Base-by-base conservation (phyloP, 108 stramenopile species). In the Aureococcus anophagefferens region DNA sequence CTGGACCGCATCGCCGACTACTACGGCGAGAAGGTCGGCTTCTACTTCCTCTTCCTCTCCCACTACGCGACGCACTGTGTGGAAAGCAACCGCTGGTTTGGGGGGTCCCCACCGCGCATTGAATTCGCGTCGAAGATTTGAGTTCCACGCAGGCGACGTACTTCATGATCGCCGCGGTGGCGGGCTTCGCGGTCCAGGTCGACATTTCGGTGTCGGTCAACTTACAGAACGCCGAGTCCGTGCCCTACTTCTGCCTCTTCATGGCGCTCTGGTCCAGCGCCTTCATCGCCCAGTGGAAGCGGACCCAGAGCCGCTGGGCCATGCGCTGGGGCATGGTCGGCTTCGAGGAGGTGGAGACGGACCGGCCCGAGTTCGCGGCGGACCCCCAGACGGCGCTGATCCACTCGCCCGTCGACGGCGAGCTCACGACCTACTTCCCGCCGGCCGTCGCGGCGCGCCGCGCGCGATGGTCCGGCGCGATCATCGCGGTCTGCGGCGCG, bases 251-350 rank as follows among this genome's bases (percentile, higher is more conserved):
- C 35, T 65, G 67, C 32, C 72, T 76, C 17, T 79, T 79, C 30
- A 79, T 81, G 40, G 71, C 69, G 21, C 32, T 81, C n/a, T 81
- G 80, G 80, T 34, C 76, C 31, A 79, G 75, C 16, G 30, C 77
- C 11, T 81, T 81, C 75, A 65, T 79, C 7, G 80, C 79, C 35
- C 72, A 64, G 74, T 81, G 77, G 77, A 79, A 79, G 59, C 59
- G 80, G 34, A 79, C 46, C 40, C 63, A 81, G 76, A 69, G 70
- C 30, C 68, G 30, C 33, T 76, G 37, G 32, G 76, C 79, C 21
- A 79, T 81, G 80, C 34, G 33, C 0, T 81, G 80, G 80, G 80
- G 80, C 45, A 81, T 74, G 72, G 37, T 46, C 0, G 80, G 79
- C 35, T 80, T 69, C 35, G 80, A 81, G 75, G 76, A 76, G 62